Evolutionary conservation across 139 green algal genomes (phyloP).

Genomic region (Picochlorum sp.): DNA sequence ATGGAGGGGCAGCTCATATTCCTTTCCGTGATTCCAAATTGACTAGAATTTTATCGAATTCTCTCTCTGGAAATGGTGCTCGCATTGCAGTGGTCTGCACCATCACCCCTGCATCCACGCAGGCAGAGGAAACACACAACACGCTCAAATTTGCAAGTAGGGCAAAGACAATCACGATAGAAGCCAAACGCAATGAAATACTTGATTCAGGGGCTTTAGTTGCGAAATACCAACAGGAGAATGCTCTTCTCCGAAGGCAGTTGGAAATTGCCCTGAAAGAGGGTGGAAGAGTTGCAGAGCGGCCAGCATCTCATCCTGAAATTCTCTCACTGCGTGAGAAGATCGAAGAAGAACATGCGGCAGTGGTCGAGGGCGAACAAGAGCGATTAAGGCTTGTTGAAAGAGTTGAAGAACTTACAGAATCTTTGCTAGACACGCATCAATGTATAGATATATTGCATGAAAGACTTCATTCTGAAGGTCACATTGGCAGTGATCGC

Average conservation of each 20-base stretch:
- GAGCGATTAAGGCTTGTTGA: constrained; percentile 18
- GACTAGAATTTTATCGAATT: constrained; percentile 62
- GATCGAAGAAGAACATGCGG: constrained; percentile 59
- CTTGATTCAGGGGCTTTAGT: constrained; percentile 75
- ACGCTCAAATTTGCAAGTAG: constrained; percentile 96
- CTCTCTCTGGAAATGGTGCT: constrained; percentile 44
- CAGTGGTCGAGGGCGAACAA: constrained; percentile 32
- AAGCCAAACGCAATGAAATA: constrained; percentile 51
- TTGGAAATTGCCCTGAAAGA: constrained; percentile 47
- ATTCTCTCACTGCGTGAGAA: constrained; percentile 50
- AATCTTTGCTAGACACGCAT: constrained; percentile 18
- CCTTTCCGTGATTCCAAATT: constrained; percentile 88
- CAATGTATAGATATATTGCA: constrained; percentile 3
- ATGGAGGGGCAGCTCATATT: constrained; percentile 57
- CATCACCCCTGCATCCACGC: constrained; percentile 73
- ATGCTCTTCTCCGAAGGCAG: constrained; percentile 65
- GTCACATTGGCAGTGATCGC: background rate
- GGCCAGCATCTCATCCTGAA: constrained; percentile 34
- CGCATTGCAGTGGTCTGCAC: constrained; percentile 78
- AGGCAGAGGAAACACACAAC: constrained; percentile 92
- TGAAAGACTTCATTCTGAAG: constrained; percentile 1
- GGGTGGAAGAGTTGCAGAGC: constrained; percentile 8
- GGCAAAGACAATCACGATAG: constrained; percentile 62
- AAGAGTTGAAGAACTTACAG: constrained; percentile 15
- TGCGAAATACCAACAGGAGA: constrained; percentile 72